phyloP scores from a whole-genome alignment of 345 rosid genomes.

The Lumnitzera racemosa region DNA sequence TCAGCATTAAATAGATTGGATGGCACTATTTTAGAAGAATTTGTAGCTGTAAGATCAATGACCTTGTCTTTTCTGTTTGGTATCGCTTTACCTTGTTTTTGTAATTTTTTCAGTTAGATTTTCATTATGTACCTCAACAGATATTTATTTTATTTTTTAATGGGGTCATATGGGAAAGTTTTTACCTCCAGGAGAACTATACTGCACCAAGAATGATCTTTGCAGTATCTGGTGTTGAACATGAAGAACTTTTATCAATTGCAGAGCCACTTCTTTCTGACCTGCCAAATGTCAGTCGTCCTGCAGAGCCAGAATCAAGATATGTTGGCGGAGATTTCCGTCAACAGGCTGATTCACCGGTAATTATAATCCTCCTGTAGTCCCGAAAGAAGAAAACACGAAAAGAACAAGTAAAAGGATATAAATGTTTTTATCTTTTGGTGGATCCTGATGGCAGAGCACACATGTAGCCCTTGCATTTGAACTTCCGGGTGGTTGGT shows the following conservation, averaged over 20 bases:
- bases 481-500: constrained; percentile 90
- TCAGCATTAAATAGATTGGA: constrained; percentile 53
- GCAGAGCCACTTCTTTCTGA: constrained; percentile 85
- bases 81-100: no score
- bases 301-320: constrained; percentile 53
- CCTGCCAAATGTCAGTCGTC: constrained; percentile 37
- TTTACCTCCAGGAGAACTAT: constrained; percentile 55
- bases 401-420: not conserved
- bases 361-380: constrained; percentile 17
- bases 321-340: constrained; percentile 91
- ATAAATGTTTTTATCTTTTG: not conserved
- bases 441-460: constrained; percentile 12
- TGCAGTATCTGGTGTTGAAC: constrained; percentile 84
- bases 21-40: constrained; percentile 54
- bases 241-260: constrained; percentile 62
- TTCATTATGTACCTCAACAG: not conserved
- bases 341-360: constrained; percentile 71
- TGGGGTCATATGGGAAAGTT: constrained; percentile 4
- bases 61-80: no score
- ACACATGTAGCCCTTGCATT: constrained; percentile 90
- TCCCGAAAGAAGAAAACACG: not conserved
- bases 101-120: not conserved
- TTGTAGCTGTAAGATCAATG: constrained; percentile 53
- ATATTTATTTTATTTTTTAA: not conserved
- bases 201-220: constrained; percentile 76